Evolutionary conservation across 495 filamentous ascomycete genomes (phyloP), one percentile per base, ranked within the genome.

Genomic region (Oidiodendron maius): DNA sequence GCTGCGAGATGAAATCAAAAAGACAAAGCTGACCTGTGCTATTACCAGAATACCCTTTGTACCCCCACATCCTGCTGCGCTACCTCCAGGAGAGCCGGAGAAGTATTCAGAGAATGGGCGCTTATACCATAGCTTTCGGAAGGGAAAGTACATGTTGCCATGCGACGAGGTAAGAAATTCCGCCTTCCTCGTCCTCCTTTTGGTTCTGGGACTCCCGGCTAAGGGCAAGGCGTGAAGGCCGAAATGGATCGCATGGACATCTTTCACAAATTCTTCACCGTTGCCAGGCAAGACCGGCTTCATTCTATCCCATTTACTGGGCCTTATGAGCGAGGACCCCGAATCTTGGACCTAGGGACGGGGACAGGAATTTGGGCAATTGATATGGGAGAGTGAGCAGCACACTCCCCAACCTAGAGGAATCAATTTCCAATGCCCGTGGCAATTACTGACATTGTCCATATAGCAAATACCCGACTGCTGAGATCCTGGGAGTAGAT

Each of bases 321-420:
- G 2, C 60, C 53, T 3, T 65, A 74, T 46, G 68, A 67, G 1
- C 16, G 15, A 9, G 50, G 38, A 23, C 65, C 68, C 4, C 65
- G 78, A 18, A 82, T 95, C 32, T 67, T 96, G 18, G 91, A 96
- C 61, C 62, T 95, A 40, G 91, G 91, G 21, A 88, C 84, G 52
- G 91, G 91, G 10, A 95, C 91, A 0, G 90, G 91, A 4, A 91
- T 95, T 40, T 96, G 91, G 91, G 76, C 81, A 17, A 91, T 94
- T 57, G 85, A 93, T 54, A 83, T 96, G 66, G 86, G 86, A 50
- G 80, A 85, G 81, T 85, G 68, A 67, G 82, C 74, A 40, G 44
- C 20, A 17, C 20, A 28, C 11, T 18, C 15, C 16, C 22, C 38
- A 16, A 4, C 3, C 4, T 4, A 6, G 15, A 6, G 15, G 38